Conservation (phyloP, 768 basidiomycete genomes). For the Phallus indusiatus region DNA sequence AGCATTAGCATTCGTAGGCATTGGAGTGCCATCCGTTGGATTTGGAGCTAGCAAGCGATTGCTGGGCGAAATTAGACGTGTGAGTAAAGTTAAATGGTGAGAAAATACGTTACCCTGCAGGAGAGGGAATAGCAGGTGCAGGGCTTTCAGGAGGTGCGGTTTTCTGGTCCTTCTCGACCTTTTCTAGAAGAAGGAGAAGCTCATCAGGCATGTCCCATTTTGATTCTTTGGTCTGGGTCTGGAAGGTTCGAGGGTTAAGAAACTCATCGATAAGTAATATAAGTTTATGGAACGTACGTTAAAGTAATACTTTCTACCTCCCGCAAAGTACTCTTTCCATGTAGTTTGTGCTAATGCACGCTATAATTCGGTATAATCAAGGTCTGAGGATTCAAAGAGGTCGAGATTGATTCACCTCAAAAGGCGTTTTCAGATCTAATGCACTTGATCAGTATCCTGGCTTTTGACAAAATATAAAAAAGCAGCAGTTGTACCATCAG, state of each 20-base stretch:
- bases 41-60: slow-evolving; percentile 14
- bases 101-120: slow-evolving; percentile 14
- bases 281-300: slow-evolving; percentile 43
- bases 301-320: slow-evolving; percentile 86
- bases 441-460: neutral
- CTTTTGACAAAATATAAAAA: slow-evolving; percentile 5
- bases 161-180: slow-evolving; percentile 68
- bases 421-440: slow-evolving; percentile 79
- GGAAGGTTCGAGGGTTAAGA: slow-evolving; percentile 1
- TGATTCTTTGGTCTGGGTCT: slow-evolving; percentile 85
- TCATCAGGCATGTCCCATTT: slow-evolving; percentile 99
- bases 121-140: neutral
- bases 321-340: slow-evolving; percentile 96
- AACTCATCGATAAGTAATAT: neutral
- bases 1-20: slow-evolving; percentile 26
- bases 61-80: slow-evolving; percentile 22
- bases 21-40: slow-evolving; percentile 22
- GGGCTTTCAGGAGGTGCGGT: slow-evolving; percentile 14
- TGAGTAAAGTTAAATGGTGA: slow-evolving; percentile 21
- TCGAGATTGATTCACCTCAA: slow-evolving; percentile 53
- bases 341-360: slow-evolving; percentile 80
- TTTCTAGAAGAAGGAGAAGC: slow-evolving; percentile 72
- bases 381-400: neutral
- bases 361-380: slow-evolving; percentile 29
- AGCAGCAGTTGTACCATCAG: slow-evolving; percentile 53